These are phyloP conservation scores for Ascoidea rubescens DNA, from an alignment of 805 yeast species.

Conservation along the genomic window DNA sequence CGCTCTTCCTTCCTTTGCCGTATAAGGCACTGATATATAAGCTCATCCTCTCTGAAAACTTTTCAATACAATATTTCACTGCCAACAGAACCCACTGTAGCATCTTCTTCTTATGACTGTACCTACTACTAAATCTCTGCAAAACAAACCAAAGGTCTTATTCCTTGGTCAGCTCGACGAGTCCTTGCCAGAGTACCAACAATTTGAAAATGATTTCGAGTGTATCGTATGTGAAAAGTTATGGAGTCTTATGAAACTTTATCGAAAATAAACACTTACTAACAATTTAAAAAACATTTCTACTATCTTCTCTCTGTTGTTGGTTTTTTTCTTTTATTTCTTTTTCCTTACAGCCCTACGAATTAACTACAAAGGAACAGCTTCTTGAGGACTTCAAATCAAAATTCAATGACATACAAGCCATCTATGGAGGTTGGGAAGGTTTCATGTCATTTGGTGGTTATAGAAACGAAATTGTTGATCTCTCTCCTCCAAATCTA, in stretches of 20 bases:
- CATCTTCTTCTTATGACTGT: too few species aligned
- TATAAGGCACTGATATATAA: too few species aligned
- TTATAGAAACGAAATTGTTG: constrained; percentile 27
- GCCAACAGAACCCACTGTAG: too few species aligned
- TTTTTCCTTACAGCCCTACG: constrained; percentile 13
- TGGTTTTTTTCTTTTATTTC: too few species aligned
- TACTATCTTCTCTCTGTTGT: constrained; percentile 1
- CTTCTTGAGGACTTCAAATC: constrained; percentile 23
- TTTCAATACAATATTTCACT: too few species aligned
- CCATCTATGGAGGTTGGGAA: constrained; percentile 47
- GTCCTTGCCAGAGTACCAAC: constrained; percentile 1
- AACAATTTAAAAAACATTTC: neutral
- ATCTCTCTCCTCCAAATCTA: constrained; percentile 28
- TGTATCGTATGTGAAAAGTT: constrained; percentile 1
- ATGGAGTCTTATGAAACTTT: neutral
- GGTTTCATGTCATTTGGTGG: constrained; percentile 42
- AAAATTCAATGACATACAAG: constrained; percentile 25
- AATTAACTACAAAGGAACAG: constrained; percentile 24
- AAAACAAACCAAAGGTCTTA: constrained; percentile 2
- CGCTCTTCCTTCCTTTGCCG: too few species aligned
- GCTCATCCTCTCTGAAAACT: too few species aligned
- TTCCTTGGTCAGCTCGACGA: constrained; percentile 4
- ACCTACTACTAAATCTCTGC: too few species aligned
- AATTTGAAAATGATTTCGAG: constrained; percentile 3
- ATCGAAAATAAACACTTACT: neutral